Evolutionary conservation across 371 early-diverging fungal genomes (phyloP).

Genomic region (Syncephalastrum racemosum): DNA sequence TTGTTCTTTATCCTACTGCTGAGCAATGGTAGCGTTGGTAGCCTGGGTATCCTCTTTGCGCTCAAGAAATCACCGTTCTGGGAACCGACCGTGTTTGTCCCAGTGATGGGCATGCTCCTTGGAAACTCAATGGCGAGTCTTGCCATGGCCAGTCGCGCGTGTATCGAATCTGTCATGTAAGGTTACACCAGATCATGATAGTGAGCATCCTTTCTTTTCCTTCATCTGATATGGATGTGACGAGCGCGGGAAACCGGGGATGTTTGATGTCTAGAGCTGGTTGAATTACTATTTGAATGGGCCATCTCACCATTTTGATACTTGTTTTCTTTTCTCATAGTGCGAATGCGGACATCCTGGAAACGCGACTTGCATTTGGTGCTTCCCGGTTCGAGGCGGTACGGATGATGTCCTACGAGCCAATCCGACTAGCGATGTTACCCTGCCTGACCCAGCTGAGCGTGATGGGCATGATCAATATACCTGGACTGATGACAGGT

Average conservation of each 20-base stretch:
- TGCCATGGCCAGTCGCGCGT: slow-evolving; percentile 70
- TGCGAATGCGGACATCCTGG: slow-evolving; percentile 8
- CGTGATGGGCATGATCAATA: slow-evolving; percentile 79
- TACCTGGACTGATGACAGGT: slow-evolving; percentile 93
- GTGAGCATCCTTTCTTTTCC: too few species aligned
- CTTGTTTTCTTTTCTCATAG: too few species aligned
- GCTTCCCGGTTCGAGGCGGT: slow-evolving; percentile 87
- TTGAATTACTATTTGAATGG: too few species aligned
- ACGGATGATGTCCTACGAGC: slow-evolving; percentile 67
- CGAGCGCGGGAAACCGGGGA: slow-evolving; percentile 84
- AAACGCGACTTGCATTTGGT: slow-evolving; percentile 72
- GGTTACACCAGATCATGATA: too few species aligned
- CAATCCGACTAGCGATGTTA: slow-evolving; percentile 74
- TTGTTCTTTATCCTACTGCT: slow-evolving; percentile 46
- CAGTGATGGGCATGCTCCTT: slow-evolving; percentile 85
- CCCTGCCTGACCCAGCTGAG: slow-evolving; percentile 86
- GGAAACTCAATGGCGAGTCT: slow-evolving; percentile 86
- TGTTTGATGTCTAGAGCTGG: slow-evolving; percentile 72
- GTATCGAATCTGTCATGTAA: slow-evolving; percentile 60
- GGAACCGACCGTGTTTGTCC: slow-evolving; percentile 78
- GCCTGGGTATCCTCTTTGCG: slow-evolving; percentile 61
- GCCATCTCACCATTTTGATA: too few species aligned
- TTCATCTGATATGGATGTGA: slow-evolving; percentile 77
- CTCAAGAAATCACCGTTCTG: slow-evolving; percentile 73
- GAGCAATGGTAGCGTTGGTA: slow-evolving; percentile 46